Conservation (phyloP, 345 rosid genomes). For the Syzygium aqueum region DNA sequence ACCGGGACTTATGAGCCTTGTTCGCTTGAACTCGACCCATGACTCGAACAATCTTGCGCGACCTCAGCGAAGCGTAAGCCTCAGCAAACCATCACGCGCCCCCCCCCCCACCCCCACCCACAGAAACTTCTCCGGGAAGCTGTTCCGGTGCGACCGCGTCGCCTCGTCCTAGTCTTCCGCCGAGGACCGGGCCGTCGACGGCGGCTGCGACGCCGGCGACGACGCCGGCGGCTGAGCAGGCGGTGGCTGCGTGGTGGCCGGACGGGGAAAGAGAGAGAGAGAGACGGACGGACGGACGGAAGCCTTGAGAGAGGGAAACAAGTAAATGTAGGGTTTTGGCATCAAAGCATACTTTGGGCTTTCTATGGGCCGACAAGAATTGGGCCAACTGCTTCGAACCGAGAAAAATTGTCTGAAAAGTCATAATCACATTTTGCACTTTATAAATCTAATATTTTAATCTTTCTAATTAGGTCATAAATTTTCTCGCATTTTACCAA, state of each 20-base stretch:
- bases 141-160: not conserved
- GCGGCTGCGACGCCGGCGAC: not conserved
- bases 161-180: not conserved
- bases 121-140: not conserved
- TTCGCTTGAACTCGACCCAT: constrained; percentile 59
- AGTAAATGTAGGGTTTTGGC: not conserved
- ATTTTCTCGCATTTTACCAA: too few species aligned
- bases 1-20: constrained; percentile 79
- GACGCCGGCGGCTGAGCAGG: not conserved
- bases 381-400: not conserved
- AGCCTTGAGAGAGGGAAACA: not conserved
- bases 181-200: not conserved
- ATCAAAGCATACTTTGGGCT: not conserved
- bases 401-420: too few species aligned
- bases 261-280: not conserved
- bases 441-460: too few species aligned
- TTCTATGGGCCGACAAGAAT: not conserved
- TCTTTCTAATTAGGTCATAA: too few species aligned
- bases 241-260: not conserved
- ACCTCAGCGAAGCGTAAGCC: not conserved
- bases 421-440: too few species aligned
- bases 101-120: not conserved
- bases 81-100: not conserved
- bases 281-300: not conserved
- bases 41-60: not conserved